Base-by-base conservation (phyloP, 139 green algal species). In the Auxenochlorella protothecoides region DNA sequence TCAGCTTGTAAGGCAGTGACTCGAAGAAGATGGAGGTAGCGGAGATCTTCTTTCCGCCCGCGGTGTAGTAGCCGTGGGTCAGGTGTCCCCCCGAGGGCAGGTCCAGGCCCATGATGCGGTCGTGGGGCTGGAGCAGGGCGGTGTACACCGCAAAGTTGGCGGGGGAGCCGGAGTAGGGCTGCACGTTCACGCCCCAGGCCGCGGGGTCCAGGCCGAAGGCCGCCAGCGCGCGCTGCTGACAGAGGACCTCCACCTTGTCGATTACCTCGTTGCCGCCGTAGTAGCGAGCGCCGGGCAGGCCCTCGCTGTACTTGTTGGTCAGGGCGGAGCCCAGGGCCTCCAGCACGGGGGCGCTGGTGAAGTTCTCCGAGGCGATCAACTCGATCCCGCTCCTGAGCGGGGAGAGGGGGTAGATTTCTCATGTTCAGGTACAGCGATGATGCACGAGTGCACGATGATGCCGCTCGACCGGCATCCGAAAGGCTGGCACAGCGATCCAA, bases 301-400 rank as follows among this genome's bases (percentile, higher is more conserved):
- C 94, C 80, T 98, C 94, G 15, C 82, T 92, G 83, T 98, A 98
- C 80, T 98, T 98, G 89, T 98, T 98, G 3, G 94, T 98, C 53
- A 98, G 79, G 79, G 85, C 91, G n/a, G 88, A 96, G 16, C 94
- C 94, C 65, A 98, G 83, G 6, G 85, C 91, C 80, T 98, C 92
- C 85, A 98, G 92, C 13, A 98, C 94, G 0, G 91, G 87, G 68
- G 72, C 63, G 7, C 85, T 94, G 0, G 94, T 98, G 80, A 98
- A 98, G 79, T 98, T 98, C 78, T 98, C 94, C 4, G 84, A 93
- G 3, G 94, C 94, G 72, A 98, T 98, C 13, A 98, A 90, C 88
- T 98, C 94, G 65, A 98, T 97, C 54, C 94, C 94, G 63, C 84
- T 88, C 87, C 89, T 96, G 87, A 44, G 60, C 61, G 66, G 59